phyloP scores from a whole-genome alignment of 2,329 filamentous ascomycete genomes.

The Nectriaceae sp. region DNA sequence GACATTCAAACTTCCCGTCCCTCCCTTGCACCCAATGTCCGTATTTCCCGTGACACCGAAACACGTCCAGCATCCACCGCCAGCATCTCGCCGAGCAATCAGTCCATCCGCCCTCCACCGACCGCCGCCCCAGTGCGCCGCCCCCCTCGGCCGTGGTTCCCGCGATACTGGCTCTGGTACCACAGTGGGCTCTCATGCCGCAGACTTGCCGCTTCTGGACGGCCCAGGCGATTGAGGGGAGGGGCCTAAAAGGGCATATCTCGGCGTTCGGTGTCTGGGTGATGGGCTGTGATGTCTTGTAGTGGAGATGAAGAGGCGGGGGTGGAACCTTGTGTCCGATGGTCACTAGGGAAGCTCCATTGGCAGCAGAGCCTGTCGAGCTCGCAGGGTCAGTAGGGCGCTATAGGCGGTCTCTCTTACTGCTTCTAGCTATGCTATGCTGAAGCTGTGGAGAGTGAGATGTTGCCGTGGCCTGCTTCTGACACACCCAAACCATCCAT shows the following conservation, averaged over 20 bases:
- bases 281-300: constrained; percentile 8
- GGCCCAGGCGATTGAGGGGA: not conserved
- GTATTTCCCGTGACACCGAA: not conserved
- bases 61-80: not conserved
- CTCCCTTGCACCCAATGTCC: not conserved
- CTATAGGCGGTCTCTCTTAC: not conserved
- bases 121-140: no score
- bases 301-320: constrained; percentile 2
- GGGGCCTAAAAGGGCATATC: constrained; percentile 23
- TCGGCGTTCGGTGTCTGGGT: constrained; percentile 30
- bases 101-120: no score
- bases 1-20: no score
- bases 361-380: no score
- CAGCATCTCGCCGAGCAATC: no score
- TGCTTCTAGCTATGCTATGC: not conserved
- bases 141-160: no score
- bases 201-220: not conserved
- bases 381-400: not conserved
- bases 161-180: no score
- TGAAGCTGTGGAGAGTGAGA: not conserved
- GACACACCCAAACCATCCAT: constrained; percentile 6
- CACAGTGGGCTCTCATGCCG: no score
- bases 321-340: not conserved
- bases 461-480: constrained; percentile 6
- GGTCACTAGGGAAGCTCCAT: not conserved